Percentiles rank a stretch among this genome's conserved stretches.
Evolutionary conservation across 352 stramenopile species (phyloP).

Genomic region (Pythium grandisporangium): DNA sequence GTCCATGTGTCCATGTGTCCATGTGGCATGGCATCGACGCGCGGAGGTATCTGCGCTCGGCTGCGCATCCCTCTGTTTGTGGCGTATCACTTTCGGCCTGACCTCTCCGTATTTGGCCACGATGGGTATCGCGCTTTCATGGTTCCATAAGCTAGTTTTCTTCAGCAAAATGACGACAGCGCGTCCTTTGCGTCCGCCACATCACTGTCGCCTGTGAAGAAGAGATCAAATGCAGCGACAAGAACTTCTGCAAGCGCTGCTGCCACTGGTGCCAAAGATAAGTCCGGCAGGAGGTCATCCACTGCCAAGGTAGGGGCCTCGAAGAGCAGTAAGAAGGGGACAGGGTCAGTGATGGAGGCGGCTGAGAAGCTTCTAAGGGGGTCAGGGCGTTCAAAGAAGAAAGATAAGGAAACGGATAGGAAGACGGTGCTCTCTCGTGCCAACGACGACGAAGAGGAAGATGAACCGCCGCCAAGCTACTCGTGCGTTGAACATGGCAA

Average conservation of each 20-base stretch:
- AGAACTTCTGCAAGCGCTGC: conserved; percentile 2
- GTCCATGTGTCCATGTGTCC: too few relatives aligned
- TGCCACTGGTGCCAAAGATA: background rate
- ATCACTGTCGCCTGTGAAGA: conserved; percentile 15
- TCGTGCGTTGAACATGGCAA: conserved; percentile 12
- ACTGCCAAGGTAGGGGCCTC: conserved; percentile 7
- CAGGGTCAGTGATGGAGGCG: conserved; percentile 24
- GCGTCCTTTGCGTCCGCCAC: conserved; percentile 31
- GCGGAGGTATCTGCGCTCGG: background rate
- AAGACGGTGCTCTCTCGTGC: too few relatives aligned
- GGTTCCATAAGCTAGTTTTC: too few relatives aligned
- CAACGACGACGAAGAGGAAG: conserved; percentile 27
- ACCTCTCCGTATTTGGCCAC: too few relatives aligned
- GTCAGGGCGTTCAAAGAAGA: conserved; percentile 28
- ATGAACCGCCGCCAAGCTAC: conserved; percentile 51
- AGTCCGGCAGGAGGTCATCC: background rate
- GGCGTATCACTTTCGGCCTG: too few relatives aligned
- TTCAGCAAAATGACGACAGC: conserved; percentile 47
- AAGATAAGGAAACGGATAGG: conserved; percentile 14
- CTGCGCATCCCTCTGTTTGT: background rate
- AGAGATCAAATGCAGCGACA: too few relatives aligned
- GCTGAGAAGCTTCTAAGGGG: conserved; percentile 37
- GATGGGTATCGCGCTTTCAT: too few relatives aligned
- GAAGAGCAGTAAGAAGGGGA: background rate
- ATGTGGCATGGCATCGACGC: too few relatives aligned